A percentile compares a stretch with the other conserved stretches of the same genome.
Evolutionary conservation across 1,139 yeast species (phyloP).

Genomic region (Lodderomyces elongisporus): DNA sequence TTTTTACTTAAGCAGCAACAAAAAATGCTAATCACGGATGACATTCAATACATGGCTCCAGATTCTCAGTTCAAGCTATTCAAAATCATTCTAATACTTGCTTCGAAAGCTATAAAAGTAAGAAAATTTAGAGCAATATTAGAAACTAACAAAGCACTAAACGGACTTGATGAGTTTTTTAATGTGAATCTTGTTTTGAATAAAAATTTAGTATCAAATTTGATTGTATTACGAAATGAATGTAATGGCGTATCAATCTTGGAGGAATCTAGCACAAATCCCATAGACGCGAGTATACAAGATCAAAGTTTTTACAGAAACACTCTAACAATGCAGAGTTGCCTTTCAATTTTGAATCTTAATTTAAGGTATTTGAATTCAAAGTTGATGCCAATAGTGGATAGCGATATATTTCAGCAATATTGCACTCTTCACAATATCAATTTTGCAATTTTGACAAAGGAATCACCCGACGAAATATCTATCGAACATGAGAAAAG

Average conservation of each 20-base stretch:
- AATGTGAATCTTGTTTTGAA: conserved; percentile 34
- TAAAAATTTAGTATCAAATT: conserved; percentile 30
- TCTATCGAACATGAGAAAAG: neutral
- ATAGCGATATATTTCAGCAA: conserved; percentile 39
- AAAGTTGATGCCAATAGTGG: conserved; percentile 29
- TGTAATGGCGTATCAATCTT: conserved; percentile 20
- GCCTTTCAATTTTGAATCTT: conserved; percentile 25
- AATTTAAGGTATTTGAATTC: conserved; percentile 27
- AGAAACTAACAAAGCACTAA: conserved; percentile 22
- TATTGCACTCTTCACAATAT: conserved; percentile 37
- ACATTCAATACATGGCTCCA: neutral
- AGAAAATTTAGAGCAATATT: conserved; percentile 22
- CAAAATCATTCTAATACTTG: conserved; percentile 27
- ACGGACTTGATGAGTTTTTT: conserved; percentile 27
- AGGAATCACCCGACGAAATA: conserved; percentile 6
- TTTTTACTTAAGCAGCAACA: conserved; percentile 20
- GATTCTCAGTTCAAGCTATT: conserved; percentile 15
- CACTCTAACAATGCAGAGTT: conserved; percentile 10
- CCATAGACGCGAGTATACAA: conserved; percentile 14
- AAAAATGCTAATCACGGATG: neutral
- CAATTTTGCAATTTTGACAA: conserved; percentile 17
- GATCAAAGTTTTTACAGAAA: neutral
- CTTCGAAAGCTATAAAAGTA: conserved; percentile 28
- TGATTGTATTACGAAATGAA: conserved; percentile 28
- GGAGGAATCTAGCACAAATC: conserved; percentile 10